A percentile compares a stretch with the other conserved stretches of the same genome.
Conservation (phyloP, 306 rosid genomes). For the Vachellia pachyceras region DNA sequence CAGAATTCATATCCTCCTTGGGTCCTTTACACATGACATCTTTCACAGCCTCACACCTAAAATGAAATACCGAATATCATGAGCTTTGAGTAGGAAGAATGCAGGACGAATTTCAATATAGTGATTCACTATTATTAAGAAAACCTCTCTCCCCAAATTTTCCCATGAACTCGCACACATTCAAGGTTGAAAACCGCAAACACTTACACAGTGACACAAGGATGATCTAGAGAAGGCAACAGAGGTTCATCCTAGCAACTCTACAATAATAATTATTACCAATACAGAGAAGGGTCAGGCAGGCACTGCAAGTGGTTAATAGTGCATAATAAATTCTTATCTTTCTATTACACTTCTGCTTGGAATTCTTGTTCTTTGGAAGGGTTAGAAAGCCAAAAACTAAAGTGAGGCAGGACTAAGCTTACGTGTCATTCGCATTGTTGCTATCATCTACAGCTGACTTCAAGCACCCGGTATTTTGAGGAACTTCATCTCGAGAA, state of each 20-base stretch:
- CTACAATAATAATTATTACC: slow-evolving; percentile 18
- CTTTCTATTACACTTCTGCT: neutral
- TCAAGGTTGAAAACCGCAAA: slow-evolving; percentile 19
- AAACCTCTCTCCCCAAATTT: slow-evolving; percentile 9
- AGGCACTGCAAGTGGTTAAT: neutral
- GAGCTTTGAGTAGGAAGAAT: slow-evolving; percentile 29
- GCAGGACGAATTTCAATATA: slow-evolving; percentile 22
- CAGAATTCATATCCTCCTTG: slow-evolving; percentile 51
- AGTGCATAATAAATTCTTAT: neutral
- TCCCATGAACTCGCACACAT: slow-evolving; percentile 28
- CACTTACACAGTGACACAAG: slow-evolving; percentile 12
- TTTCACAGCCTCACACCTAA: slow-evolving; percentile 60
- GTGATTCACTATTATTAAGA: slow-evolving; percentile 15
- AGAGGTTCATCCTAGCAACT: slow-evolving; percentile 21
- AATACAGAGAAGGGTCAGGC: neutral
- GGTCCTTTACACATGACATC: slow-evolving; percentile 48
- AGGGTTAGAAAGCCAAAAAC: slow-evolving; percentile 29
- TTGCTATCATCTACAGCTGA: slow-evolving; percentile 44
- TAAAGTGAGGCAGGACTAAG: slow-evolving; percentile 17
- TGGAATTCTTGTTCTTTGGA: neutral
- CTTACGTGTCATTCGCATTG: slow-evolving; percentile 71
- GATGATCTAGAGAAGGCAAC: slow-evolving; percentile 28
- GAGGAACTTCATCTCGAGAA: slow-evolving; percentile 40
- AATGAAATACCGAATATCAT: slow-evolving; percentile 33
- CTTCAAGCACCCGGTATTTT: slow-evolving; percentile 50